Evolutionary conservation across 116 monocot species (phyloP), one percentile per base, ranked within the genome.

Genomic region (Zostera marina): DNA sequence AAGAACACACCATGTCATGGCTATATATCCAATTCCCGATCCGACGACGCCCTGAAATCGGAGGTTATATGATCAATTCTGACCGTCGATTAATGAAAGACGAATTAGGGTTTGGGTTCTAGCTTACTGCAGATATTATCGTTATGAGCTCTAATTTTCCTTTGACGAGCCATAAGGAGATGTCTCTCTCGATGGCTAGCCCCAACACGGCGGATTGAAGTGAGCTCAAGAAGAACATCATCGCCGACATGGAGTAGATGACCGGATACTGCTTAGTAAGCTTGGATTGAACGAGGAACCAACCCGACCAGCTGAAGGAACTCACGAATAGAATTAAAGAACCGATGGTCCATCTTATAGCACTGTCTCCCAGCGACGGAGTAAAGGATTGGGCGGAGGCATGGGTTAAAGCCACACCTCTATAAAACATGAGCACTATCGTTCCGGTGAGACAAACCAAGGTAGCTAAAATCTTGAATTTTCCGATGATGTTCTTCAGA

Each of bases 241-340:
- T 13, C 46, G 88, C 58, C 15, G 84, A 81, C 66, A 66, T 12
- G 21, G 87, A 69, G 56, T 87, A 93, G 8, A 81, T 25, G 0
- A 73, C 68, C 4, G 88, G 87, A 63, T 84, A 93, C 11, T 66
- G 76, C 68, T 74, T 77, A 15, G 25, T 53, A 19, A 81, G 47
- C 54, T 59, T 84, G 3, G 76, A 59, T 42, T 93, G 93, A 26
- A 87, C 48, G 23, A 84, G 43, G 61, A 93, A 81, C 93, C 93
- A 93, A 0, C 68, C 54, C 3, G 81, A 74, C 77, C 80, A 93
- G 32, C 26, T 62, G n/a, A 84, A 42, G 56, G 55, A 54, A 8
- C 76, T 75, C 0, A 58, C 70, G 8, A 93, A 46, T 59, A 87
- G 54, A 1, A 68, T 54, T 17, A 77, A 1, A 2, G 84, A 68